phyloP scores from a whole-genome alignment of 139 green algal genomes.

The Chlorella sorokiniana region DNA sequence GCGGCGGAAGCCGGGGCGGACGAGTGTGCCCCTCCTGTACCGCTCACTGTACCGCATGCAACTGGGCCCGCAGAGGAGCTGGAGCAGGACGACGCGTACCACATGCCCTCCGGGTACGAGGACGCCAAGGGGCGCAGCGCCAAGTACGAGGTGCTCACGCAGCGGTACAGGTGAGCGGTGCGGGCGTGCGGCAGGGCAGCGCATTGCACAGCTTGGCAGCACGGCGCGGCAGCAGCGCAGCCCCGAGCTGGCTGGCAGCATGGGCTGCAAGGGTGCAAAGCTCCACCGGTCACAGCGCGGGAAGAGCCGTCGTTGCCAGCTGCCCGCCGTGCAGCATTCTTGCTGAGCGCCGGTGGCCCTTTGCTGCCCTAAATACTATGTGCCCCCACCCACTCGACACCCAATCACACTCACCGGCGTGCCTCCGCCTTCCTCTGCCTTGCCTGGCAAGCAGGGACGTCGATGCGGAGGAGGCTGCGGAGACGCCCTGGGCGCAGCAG shows the following conservation, averaged over 20 bases:
- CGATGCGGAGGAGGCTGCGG: conserved; percentile 60
- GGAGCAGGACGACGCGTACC: conserved; percentile 83
- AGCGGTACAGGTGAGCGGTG: conserved; percentile 62
- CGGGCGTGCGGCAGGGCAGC: neutral
- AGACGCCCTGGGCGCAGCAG: conserved; percentile 83
- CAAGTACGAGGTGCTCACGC: conserved; percentile 72
- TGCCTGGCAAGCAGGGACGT: conserved; percentile 58
- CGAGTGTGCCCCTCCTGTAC: neutral
- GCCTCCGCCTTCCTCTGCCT: neutral
- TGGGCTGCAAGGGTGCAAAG: too few relatives aligned
- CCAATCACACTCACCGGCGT: neutral
- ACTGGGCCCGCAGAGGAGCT: conserved; percentile 59
- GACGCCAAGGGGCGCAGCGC: conserved; percentile 36
- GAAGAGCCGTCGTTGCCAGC: too few relatives aligned
- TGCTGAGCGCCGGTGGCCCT: too few relatives aligned
- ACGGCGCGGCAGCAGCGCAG: too few relatives aligned
- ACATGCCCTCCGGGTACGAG: conserved; percentile 90
- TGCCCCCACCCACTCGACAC: neutral
- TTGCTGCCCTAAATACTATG: neutral
- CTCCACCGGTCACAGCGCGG: too few relatives aligned
- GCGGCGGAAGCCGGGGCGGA: too few relatives aligned
- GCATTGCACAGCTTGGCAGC: too few relatives aligned
- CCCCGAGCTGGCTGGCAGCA: too few relatives aligned
- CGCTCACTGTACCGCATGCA: neutral
- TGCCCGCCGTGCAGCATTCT: too few relatives aligned